These are phyloP conservation scores for Solanum hybrid DNA, from an alignment of 305 asterid genomes.

Conservation along the genomic window DNA sequence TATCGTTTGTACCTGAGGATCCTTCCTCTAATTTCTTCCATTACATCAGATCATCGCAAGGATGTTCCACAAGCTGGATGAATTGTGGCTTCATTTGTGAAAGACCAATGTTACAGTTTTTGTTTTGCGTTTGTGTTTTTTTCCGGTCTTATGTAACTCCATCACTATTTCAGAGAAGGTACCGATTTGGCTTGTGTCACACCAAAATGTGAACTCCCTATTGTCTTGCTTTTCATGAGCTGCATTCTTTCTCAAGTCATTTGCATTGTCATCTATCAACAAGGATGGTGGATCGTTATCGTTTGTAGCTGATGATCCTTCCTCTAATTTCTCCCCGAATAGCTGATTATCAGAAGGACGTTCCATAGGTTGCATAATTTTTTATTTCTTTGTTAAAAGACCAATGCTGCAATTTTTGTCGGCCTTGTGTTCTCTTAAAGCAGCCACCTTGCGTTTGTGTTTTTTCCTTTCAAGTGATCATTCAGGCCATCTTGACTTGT, in stretches of 20 bases:
- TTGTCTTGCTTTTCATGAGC: neutral
- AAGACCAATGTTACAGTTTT: neutral
- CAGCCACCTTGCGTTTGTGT: conserved; percentile 45
- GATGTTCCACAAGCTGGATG: too few species aligned
- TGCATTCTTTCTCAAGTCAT: conserved; percentile 4
- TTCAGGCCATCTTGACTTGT: conserved; percentile 28
- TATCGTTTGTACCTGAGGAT: too few species aligned
- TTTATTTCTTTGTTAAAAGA: neutral
- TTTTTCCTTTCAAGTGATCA: conserved; percentile 41
- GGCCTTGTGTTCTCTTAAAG: conserved; percentile 10
- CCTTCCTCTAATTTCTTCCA: too few species aligned
- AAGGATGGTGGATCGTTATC: neutral
- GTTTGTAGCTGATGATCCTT: neutral
- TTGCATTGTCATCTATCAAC: neutral
- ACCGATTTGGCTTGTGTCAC: conserved; percentile 21
- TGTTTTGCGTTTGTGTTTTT: neutral
- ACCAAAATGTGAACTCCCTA: conserved; percentile 13
- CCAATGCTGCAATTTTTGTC: conserved; percentile 14
- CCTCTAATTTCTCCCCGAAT: too few species aligned
- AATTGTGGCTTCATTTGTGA: too few species aligned
- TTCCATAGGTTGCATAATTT: neutral
- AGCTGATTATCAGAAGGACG: neutral
- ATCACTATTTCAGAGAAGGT: conserved; percentile 5
- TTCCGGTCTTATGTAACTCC: conserved; percentile 8
- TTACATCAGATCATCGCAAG: too few species aligned